Percentiles rank a stretch among this genome's conserved stretches.
Conservation (phyloP, 2,329 filamentous ascomycete genomes). For the Neoascochyta sp. region DNA sequence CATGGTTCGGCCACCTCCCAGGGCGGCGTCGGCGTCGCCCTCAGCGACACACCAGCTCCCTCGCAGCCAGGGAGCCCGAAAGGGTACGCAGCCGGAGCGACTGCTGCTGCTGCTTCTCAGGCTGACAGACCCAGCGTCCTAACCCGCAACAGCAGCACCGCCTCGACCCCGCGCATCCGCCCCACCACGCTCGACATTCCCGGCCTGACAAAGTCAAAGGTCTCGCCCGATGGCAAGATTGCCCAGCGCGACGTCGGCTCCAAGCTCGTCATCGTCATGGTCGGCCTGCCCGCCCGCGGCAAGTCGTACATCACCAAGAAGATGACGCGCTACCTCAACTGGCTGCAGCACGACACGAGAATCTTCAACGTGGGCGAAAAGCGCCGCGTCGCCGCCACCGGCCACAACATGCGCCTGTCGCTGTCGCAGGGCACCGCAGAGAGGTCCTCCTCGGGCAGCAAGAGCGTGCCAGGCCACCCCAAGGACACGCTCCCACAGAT, state of each 20-base stretch:
- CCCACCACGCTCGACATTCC: conserved; percentile 96
- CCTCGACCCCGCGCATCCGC: conserved; percentile 74
- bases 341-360: conserved; percentile 91
- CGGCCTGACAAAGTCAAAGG: conserved; percentile 89
- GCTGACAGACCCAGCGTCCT: conserved; percentile 53
- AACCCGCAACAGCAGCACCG: conserved; percentile 68
- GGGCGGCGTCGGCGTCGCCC: conserved; percentile 50
- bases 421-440: conserved; percentile 33
- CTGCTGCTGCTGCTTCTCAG: conserved; percentile 9
- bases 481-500: conserved; percentile 36
- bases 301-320: conserved; percentile 99
- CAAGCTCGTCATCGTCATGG: conserved; percentile 98
- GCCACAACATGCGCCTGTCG: conserved; percentile 44
- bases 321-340: conserved; percentile 88
- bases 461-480: conserved; percentile 23
- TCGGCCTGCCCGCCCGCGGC: conserved; percentile 87
- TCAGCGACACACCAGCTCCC: conserved; percentile 61
- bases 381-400: conserved; percentile 71
- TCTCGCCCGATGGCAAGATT: conserved; percentile 93
- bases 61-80: conserved; percentile 61
- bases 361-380: conserved; percentile 98
- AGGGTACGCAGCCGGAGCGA: conserved; percentile 48
- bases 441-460: conserved; percentile 21
- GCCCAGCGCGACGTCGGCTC: conserved; percentile 90
- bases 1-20: conserved; percentile 18